Evolutionary conservation across 208 protist genomes (phyloP).

Genomic region (Trypanosoma avium): DNA sequence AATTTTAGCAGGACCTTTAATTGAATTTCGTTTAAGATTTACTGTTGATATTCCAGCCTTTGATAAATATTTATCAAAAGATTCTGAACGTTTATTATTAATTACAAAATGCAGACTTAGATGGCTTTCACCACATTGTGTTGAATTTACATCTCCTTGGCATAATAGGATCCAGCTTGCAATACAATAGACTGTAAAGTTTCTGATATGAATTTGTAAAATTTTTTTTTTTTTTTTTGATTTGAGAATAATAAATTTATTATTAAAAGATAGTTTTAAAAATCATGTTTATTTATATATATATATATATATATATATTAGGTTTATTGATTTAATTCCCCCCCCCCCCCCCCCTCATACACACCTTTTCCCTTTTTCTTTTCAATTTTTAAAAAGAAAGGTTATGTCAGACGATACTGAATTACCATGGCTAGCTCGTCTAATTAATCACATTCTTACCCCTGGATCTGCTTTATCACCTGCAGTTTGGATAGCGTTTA

Average conservation of each 20-base stretch:
- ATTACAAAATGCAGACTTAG: constrained; percentile 46
- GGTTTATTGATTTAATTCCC: not conserved
- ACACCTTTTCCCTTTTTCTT: constrained; percentile 13
- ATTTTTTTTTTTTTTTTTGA: too few relatives aligned
- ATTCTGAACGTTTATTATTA: constrained; percentile 25
- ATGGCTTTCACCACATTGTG: constrained; percentile 83
- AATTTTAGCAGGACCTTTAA: constrained; percentile 19
- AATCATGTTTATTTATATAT: not conserved
- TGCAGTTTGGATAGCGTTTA: constrained; percentile 78
- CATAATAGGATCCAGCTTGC: constrained; percentile 63
- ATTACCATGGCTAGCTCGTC: constrained; percentile 58
- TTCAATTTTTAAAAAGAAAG: not conserved
- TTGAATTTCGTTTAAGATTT: constrained; percentile 25
- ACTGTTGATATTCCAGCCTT: constrained; percentile 19
- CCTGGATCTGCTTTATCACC: constrained; percentile 85
- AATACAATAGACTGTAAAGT: constrained; percentile 11
- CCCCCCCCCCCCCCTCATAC: not conserved
- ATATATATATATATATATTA: not conserved
- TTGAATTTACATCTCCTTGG: constrained; percentile 74
- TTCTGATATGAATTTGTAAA: not conserved
- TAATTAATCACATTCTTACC: constrained; percentile 84
- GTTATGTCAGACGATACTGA: constrained; percentile 30
- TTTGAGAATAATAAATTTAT: too few relatives aligned
- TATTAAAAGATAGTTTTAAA: too few relatives aligned
- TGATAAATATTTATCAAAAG: not conserved